Percentiles rank a stretch among this genome's conserved stretches.
These are phyloP conservation scores for Spencermartinsiella europaea DNA, from an alignment of 805 yeast species.

Conservation along the genomic window DNA sequence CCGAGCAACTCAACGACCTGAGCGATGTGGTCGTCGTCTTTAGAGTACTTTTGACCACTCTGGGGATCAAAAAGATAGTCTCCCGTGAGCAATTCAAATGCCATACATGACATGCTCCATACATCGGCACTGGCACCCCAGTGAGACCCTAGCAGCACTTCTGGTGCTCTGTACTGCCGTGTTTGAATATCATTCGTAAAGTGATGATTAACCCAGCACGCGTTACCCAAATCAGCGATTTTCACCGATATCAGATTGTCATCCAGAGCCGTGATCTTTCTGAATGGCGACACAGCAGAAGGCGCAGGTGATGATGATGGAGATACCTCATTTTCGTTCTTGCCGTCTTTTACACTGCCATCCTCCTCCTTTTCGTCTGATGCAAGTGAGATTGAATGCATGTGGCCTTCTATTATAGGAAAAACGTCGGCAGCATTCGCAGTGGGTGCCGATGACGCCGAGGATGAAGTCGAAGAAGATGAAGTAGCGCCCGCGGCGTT, in stretches of 20 bases:
- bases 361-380: constrained; percentile 6
- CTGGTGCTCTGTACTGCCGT: constrained; percentile 90
- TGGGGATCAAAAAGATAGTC: constrained; percentile 92
- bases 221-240: constrained; percentile 91
- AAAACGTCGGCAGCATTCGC: background rate
- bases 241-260: constrained; percentile 67
- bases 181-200: constrained; percentile 89
- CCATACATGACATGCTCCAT: constrained; percentile 92
- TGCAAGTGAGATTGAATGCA: constrained; percentile 8
- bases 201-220: constrained; percentile 75
- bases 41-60: constrained; percentile 50
- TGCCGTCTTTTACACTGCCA: background rate
- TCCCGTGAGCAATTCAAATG: constrained; percentile 89
- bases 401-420: constrained; percentile 5
- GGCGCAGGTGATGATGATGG: constrained; percentile 17
- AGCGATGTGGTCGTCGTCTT: constrained; percentile 95
- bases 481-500: background rate
- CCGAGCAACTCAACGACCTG: constrained; percentile 86
- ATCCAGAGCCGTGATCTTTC: constrained; percentile 20
- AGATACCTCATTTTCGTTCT: constrained; percentile 1
- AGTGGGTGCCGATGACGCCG: background rate
- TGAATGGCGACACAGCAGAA: constrained; percentile 8
- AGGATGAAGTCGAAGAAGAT: no score
- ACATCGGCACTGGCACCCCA: constrained; percentile 97
- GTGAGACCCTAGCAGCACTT: constrained; percentile 65